Percentiles rank a stretch among this genome's conserved stretches.
phyloP scores from a whole-genome alignment of 176 grass and related monocot genomes.

The Elymus sibiricus region DNA sequence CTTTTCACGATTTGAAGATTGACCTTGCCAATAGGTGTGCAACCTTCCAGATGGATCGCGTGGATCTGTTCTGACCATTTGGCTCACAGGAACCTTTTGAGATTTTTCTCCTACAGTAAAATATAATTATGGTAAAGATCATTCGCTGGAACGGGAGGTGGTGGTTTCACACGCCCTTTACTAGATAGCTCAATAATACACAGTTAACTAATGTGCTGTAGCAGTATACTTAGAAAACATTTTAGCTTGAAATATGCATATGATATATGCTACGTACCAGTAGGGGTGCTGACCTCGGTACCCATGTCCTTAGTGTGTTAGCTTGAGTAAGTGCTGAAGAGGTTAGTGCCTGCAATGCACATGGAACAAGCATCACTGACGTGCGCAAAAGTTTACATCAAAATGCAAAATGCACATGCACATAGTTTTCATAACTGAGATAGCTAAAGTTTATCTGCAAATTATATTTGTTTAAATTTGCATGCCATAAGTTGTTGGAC shows the following conservation, averaged over 20 bases:
- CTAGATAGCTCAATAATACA: background rate
- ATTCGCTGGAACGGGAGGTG: background rate
- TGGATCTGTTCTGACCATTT: conserved; percentile 93
- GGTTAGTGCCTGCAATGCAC: conserved; percentile 46
- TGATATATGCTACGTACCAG: conserved; percentile 47
- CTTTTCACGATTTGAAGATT: conserved; percentile 65
- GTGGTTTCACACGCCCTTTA: background rate
- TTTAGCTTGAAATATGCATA: conserved; percentile 1
- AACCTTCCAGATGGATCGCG: conserved; percentile 76
- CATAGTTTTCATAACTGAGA: background rate
- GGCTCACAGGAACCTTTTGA: conserved; percentile 67
- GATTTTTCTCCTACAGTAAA: conserved; percentile 51
- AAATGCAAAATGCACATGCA: conserved; percentile 12
- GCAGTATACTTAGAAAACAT: background rate
- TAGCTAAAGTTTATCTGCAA: background rate
- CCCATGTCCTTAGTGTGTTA: conserved; percentile 55
- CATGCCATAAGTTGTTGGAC: background rate
- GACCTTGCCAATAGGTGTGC: conserved; percentile 73
- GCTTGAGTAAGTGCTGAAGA: conserved; percentile 36
- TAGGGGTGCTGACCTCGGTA: conserved; percentile 36
- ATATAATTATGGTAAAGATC: conserved; percentile 21
- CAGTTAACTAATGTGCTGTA: background rate
- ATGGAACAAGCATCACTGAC: conserved; percentile 29
- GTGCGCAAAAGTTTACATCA: background rate
- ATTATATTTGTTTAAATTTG: background rate